Evolutionary conservation across 2,329 filamentous ascomycete genomes (phyloP), one percentile per base, ranked within the genome.

Genomic region (Didymellaceae sp.): DNA sequence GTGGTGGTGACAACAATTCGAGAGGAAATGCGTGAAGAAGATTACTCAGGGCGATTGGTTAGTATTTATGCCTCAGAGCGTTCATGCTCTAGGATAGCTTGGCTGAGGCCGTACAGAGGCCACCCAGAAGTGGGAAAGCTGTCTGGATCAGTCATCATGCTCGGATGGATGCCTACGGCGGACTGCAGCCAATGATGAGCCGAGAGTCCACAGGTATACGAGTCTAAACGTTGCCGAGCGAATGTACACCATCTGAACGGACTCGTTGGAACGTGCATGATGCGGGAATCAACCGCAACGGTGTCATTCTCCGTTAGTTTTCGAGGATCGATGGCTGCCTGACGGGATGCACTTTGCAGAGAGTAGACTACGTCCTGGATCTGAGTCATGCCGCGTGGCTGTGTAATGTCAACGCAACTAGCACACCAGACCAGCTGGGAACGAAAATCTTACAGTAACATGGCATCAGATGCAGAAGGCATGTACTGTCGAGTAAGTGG

Each of bases 141-240:
- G 56, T 54, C 54, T 52, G 40, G 40, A 45, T 37, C 44, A 54
- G 47, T 55, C 28, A 50, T 34, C 22, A 7, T 3, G 11, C 18
- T 30, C 17, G 50, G 34, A 49, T 18, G 30, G 49, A 22, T 56
- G 57, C 57, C 54, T 60, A 46, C 25, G 16, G 14, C 33, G 18
- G 17, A n/a, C 9, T 39, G 32, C 8, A 31, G 50, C 55, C 48
- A 55, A 59, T 52, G 38, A 37, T 26, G 43, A 10, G 24, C n/a
- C 17, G 18, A 21, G 14, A 6, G 17, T 10, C 2, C 14, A 2
- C 2, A 18, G 20, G 7, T 7, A 39, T 50, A 40, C 40, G 46
- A 34, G 28, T 5, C 26, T 30, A 18, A 13, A 10, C 11, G 24
- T 20, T 11, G 17, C 2, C 24, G 13, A 5, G 31, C 11, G 33